phyloP scores from a whole-genome alignment of 2,329 filamentous ascomycete species.

The Ploettnerulaceae sp. region DNA sequence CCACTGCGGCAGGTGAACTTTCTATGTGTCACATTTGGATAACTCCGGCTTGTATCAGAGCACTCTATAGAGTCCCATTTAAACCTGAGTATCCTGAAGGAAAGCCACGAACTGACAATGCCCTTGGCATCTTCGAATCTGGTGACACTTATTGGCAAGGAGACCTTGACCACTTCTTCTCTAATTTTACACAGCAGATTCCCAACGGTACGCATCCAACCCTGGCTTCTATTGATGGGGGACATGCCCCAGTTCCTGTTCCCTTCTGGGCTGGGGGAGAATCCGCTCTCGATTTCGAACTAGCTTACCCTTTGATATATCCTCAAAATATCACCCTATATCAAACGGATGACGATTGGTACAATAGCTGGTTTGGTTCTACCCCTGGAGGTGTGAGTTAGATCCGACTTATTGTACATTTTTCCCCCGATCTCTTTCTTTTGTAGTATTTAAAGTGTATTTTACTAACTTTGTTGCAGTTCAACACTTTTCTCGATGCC shows the following conservation, averaged over 20 bases:
- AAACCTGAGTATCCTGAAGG: conserved; percentile 15
- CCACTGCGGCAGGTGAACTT: conserved; percentile 6
- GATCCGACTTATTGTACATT: neutral
- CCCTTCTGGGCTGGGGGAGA: conserved; percentile 29
- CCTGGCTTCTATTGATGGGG: conserved; percentile 33
- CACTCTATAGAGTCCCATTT: conserved; percentile 34
- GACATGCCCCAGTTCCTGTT: conserved; percentile 13
- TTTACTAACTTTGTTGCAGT: conserved; percentile 13
- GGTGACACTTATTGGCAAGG: conserved; percentile 35
- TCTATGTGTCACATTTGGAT: conserved; percentile 15
- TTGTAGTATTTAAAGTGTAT: neutral
- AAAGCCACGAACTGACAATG: conserved; percentile 28
- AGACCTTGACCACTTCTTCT: conserved; percentile 35
- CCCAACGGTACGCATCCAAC: conserved; percentile 31
- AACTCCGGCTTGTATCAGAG: conserved; percentile 25
- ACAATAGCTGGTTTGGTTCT: conserved; percentile 32
- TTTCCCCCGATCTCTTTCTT: neutral
- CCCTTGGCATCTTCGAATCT: conserved; percentile 37
- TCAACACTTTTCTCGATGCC: conserved; percentile 45
- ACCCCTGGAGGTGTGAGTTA: neutral
- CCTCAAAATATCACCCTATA: conserved; percentile 37
- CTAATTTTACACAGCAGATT: conserved; percentile 27
- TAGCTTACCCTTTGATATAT: conserved; percentile 36
- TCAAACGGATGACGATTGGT: conserved; percentile 38
- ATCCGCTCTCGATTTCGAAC: conserved; percentile 36